Evolutionary conservation across 2,329 filamentous ascomycete species (phyloP), one percentile per base, ranked within the genome.

Genomic region (Metarhizium robertsii): DNA sequence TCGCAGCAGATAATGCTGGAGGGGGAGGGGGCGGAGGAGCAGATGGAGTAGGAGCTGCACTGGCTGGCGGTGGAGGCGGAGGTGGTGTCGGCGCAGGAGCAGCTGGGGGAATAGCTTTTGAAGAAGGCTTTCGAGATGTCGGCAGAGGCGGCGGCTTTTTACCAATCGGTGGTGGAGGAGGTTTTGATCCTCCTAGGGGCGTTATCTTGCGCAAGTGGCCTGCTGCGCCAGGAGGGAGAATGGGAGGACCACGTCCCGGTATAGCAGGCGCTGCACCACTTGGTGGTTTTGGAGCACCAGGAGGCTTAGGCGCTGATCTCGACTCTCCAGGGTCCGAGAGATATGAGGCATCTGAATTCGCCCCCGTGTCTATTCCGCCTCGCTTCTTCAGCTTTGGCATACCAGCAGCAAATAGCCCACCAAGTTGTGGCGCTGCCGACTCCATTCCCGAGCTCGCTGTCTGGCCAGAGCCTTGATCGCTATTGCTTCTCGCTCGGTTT

Each of bases 381-480:
- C 86, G 81, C 75, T 95, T 96, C 69, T 89, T 88, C 65, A 99
- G 70, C 74, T 96, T 97, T 2, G 94, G 94, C 83, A 97, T 97
- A 42, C 92, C 94, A 40, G 90, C 92, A 1, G 89, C 90, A 67
- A 99, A 96, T 30, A 99, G 71, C 1, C 94, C 94, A 34, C 78
- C 92, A 11, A 97, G 71, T 68, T 96, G 92, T 11, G 91, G 90
- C 5, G 48, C 45, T 50, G 89, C 83, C 20, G 83, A 71, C 25
- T 86, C 81, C 61, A 79, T 71, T 2, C 72, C 72, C 20, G 67
- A 63, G 14, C 45, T 30, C 18, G 71, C 62, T 13, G 71, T 66
- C 46, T 77, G 73, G 59, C 74, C 72, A 49, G 78, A 76, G 20
- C 78, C 79, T 53, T 82, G 80, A 64, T 95, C 90, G 69, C 92